Evolutionary conservation across 768 basidiomycete species (phyloP), one percentile per base, ranked within the genome.

Genomic region (Roridomyces roridus): DNA sequence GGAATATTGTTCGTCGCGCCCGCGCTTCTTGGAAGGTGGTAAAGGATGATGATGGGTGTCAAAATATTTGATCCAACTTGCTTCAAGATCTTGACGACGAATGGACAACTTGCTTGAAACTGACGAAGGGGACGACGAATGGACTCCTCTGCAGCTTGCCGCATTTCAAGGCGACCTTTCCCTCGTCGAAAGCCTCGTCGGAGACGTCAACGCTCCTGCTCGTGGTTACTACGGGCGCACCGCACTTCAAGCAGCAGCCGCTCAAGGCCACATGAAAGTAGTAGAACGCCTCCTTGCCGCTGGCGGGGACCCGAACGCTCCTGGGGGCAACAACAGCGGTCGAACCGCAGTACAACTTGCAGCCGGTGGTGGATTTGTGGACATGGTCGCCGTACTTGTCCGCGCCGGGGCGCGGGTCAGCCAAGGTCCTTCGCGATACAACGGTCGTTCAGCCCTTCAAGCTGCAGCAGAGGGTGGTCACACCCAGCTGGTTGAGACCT

Each of bases 141-240:
- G 60, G 60, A 62, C 60, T 5, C 55, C 55, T 2, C 50, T 62
- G 12, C 60, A 62, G 41, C 46, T 62, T 37, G 60, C 55, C 7
- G 46, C 60, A 2, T 47, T 53, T 1, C 18, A 62, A 14, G 60
- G 60, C 26, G 55, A 62, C 37, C 41, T 57, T 12, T 7, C 40
- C 6, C 60, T 37, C 31, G 31, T 54, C 28, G 15, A 57, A 14
- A 21, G 49, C 17, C 51, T 62, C 21, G 36, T 62, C n/a, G 29
- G 20, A 21, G 51, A 57, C 51, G 46, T 53, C 21, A 62, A 62
- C 48, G 47, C 60, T 3, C 60, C 60, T 2, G 60, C 60, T 8
- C 42, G 55, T 8, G 55, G 60, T 9, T 57, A 45, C 43, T 57
- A 62, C 18, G 60, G 60, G 5, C 55, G 47, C 11, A 62, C 55